Base-by-base conservation (phyloP, 768 basidiomycete species). In the Leccinum barrowsii region DNA sequence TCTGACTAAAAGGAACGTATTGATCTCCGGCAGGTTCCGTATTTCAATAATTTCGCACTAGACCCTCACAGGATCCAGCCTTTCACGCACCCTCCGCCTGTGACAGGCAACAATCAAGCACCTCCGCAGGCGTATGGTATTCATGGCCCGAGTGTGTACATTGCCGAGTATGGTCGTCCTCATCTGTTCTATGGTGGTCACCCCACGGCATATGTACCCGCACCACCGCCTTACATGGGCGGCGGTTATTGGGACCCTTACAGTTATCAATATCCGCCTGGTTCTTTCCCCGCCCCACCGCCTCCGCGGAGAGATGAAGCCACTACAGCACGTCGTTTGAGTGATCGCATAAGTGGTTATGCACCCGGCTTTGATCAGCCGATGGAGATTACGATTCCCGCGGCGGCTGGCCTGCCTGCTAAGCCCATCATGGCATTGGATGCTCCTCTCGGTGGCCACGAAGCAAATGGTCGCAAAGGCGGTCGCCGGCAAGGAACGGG, bases 31-130 rank as follows among this genome's bases (percentile, higher is more conserved):
- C 65, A 95, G 94, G 70, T 95, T 59, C 82, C 90, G 37, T 92
- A 89, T 74, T 94, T 94, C 79, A 98, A 98, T 74, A 94, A 90
- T 73, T 99, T 96, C 72, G 93, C 91, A 30, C 85, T 98, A 58
- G 97, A 98, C 76, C 96, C 97, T 56, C 91, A 94, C 66, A 90
- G 87, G 63, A 89, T 97, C 60, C 89, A 90, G 66, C 90, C 91
- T 7, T 89, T 92, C 73, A 81, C 84, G 22, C 90, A 92, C 69
- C 85, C 90, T 59, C 92, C 91, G 57, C 78, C 82, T 47, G 69
- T 78, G 22, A 75, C 81, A 50, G 87, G 87, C n/a, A 86, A 83
- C 56, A 81, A 76, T 35, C 88, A 89, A 70, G 82, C 89, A 28
- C 91, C 91, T 26, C 90, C 91, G 13, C 90, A 93, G 71, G 91